Base-by-base conservation (phyloP, 2,329 filamentous ascomycete species). In the Paraconiothyrium brasiliense region DNA sequence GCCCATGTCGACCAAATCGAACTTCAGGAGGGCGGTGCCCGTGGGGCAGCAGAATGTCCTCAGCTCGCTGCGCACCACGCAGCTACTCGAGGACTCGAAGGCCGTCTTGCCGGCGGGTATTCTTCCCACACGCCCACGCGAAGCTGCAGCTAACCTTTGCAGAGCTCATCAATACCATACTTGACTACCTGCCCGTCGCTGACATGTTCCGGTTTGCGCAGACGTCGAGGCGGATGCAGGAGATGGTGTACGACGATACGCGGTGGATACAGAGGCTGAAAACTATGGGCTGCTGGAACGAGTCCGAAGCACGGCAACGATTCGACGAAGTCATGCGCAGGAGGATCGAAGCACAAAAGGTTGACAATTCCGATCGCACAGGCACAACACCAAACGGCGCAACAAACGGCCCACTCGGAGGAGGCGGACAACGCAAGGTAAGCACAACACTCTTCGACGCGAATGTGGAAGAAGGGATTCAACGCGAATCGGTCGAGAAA, bases 181-280 rank as follows among this genome's bases (percentile, higher is more conserved):
- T 99, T 74, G 93, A 97, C 76, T 93, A 96, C 81, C 87, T 98
- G 43, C 91, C 92, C 43, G 86, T 97, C 32, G 83, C 90, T 62
- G 94, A 97, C 78, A 89, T 97, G 72, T 87, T 98, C 76, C 88
- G 89, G 68, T 94, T 93, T 75, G 94, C 95, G 48, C 89, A 90
- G 65, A 89, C 92, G 27, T 97, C 93, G 61, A 91, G 88, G 74
- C 91, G 92, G 63, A 88, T 98, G 85, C 90, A 91, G 75, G 95
- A 99, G 80, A 99, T 99, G 94, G 94, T 97, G 3, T 99, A 98
- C 80, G 95, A 99, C 78, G 95, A 99, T 78, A 92, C 93, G 54
- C 87, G 94, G 82, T 99, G 95, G 95, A 91, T 98, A 43, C 89
- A 92, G 66, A 87, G 92, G 65, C 80, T 99, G 58, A 91, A 91